phyloP scores from a whole-genome alignment of 2,329 filamentous ascomycete genomes.

The Arthroderma sp. region DNA sequence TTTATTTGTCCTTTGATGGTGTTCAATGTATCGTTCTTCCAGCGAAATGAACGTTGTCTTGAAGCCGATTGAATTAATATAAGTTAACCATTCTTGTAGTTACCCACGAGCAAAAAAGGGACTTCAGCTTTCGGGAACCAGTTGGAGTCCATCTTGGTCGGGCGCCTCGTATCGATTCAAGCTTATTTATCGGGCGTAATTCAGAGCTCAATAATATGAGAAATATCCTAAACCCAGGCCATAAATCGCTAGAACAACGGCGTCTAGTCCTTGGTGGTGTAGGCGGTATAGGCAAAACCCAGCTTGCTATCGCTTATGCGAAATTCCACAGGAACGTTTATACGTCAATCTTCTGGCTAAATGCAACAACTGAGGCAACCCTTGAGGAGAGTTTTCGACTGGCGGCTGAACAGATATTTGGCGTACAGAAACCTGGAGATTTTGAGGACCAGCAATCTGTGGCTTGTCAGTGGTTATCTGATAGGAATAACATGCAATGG shows the following conservation, averaged over 20 bases:
- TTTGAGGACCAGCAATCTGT: background rate
- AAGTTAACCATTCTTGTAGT: background rate
- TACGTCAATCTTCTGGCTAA: constrained; percentile 21
- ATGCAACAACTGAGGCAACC: constrained; percentile 14
- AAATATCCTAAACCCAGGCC: background rate
- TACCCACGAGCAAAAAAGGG: background rate
- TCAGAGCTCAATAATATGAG: background rate
- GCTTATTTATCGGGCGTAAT: background rate
- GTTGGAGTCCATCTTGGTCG: background rate
- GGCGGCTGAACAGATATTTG: background rate
- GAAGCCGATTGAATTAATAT: background rate
- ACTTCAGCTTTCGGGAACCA: background rate
- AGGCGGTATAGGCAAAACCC: constrained; percentile 20
- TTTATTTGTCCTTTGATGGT: background rate
- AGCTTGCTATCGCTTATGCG: constrained; percentile 18
- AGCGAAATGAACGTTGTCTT: too few relatives aligned
- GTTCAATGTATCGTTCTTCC: background rate
- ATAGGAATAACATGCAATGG: constrained; percentile 17
- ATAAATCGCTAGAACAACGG: background rate
- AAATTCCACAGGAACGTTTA: constrained; percentile 17
- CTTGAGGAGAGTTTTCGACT: constrained; percentile 1
- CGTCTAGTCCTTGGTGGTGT: constrained; percentile 8
- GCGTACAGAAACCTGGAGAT: background rate
- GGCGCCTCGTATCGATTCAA: background rate
- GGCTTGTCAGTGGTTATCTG: constrained; percentile 12